Conservation (phyloP, 495 filamentous ascomycete genomes). For the Penicillium cinerascens region DNA sequence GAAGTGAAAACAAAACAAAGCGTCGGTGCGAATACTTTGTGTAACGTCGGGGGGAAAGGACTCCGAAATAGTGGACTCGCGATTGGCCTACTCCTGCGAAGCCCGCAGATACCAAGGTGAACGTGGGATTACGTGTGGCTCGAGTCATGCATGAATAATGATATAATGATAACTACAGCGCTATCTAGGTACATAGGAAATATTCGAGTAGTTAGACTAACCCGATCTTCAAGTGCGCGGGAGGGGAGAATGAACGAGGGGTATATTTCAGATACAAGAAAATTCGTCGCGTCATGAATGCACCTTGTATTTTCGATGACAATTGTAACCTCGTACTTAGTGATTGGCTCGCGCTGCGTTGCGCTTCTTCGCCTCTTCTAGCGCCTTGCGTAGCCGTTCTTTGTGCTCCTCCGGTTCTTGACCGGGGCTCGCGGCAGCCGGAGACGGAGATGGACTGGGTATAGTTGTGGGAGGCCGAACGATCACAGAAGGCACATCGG, state of each 20-base stretch:
- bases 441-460: constrained; percentile 1
- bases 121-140: neutral
- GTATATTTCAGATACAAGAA: constrained; percentile 12
- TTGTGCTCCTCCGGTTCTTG: constrained; percentile 38
- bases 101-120: neutral
- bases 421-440: neutral
- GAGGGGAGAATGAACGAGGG: neutral
- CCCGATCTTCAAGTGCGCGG: no score
- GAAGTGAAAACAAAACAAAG: neutral
- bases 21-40: constrained; percentile 3
- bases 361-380: constrained; percentile 49
- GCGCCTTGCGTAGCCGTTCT: constrained; percentile 43
- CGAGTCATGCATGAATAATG: neutral
- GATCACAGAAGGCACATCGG: constrained; percentile 17
- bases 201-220: neutral
- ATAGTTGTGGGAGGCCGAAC: constrained; percentile 16
- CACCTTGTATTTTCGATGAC: neutral
- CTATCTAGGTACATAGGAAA: neutral
- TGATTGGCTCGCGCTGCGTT: constrained; percentile 38
- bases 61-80: constrained; percentile 5
- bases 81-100: neutral
- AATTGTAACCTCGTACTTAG: constrained; percentile 2
- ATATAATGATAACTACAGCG: neutral
- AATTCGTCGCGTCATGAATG: constrained; percentile 23
- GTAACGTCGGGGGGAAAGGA: constrained; percentile 17